Evolutionary conservation across 2,329 filamentous ascomycete genomes (phyloP), one percentile per base, ranked within the genome.

Genomic region (Scedosporium dehoogii): DNA sequence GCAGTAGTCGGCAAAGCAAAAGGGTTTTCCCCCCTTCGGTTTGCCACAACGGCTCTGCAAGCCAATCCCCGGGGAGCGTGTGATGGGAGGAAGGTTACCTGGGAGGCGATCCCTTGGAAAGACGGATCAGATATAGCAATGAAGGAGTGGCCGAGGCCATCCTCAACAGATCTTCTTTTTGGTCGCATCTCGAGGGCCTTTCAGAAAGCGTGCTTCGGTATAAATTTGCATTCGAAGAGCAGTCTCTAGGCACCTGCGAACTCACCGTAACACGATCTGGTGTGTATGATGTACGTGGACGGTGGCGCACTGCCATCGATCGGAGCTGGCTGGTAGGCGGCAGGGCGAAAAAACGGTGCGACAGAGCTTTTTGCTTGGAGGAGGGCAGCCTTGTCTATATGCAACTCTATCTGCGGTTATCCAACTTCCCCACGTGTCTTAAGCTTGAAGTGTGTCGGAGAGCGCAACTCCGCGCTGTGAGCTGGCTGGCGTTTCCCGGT

Each of bases 261-360:
- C 53, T 14, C n/a, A 62, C 60, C 16, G 60, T 62, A 21, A 41
- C 60, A 62, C 60, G 33, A 55, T 25, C 25, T 58, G 42, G 48
- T n/a, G 29, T 46, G 38, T 48, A 42, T 25, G 27, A 51, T 61
- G 48, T 62, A 62, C 53, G n/a, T 44, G 29, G 25, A n/a, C 33
- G 25, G 57, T 44, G 41, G 29, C 21, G 57, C 21, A 59, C n/a
- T 21, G 21, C 57, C 14, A 25, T 42, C 14, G 9, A 12, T 7
- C 38, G 33, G 21, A 59, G 51, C 57, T 42, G 57, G 57, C 18
- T 29, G 16, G 38, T 59, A 38, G 6, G 9, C 57, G 10, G 9
- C 57, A 14, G 57, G 16, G 21, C 21, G 12, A 21, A 38, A 33
- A 38, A 38, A 38, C 33, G 33, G 16, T 23, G 12, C 33, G 33